Percentiles rank a stretch among this genome's conserved stretches.
These are phyloP conservation scores for Septoria petroselini DNA, from an alignment of 2,329 filamentous ascomycete genomes.

Conservation along the genomic window DNA sequence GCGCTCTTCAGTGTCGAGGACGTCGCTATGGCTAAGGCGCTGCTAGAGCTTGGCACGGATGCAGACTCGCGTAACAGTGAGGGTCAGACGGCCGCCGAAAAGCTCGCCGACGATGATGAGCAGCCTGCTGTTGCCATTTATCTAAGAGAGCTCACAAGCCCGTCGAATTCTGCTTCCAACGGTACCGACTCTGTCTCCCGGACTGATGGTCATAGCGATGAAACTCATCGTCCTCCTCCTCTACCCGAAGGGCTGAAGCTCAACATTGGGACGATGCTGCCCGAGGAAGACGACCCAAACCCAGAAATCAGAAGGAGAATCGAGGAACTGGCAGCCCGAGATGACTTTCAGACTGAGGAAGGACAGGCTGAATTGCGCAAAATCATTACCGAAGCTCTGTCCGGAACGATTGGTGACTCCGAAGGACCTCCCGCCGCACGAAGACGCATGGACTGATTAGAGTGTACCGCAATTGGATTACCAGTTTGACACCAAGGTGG, in stretches of 20 bases:
- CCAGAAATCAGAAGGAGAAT: constrained; percentile 81
- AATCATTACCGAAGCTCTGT: constrained; percentile 76
- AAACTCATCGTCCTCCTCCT: constrained; percentile 52
- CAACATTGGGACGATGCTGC: constrained; percentile 69
- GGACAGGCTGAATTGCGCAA: constrained; percentile 75
- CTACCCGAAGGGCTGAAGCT: constrained; percentile 74
- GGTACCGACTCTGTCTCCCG: constrained; percentile 8
- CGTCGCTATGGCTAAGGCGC: constrained; percentile 68
- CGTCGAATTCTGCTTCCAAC: neutral
- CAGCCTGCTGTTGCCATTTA: constrained; percentile 74
- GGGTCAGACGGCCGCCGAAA: constrained; percentile 75
- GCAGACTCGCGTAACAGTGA: constrained; percentile 64
- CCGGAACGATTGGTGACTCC: constrained; percentile 57
- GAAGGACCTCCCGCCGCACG: constrained; percentile 34
- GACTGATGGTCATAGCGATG: constrained; percentile 19
- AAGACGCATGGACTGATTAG: constrained; percentile 23
- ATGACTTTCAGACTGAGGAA: constrained; percentile 77
- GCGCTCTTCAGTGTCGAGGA: constrained; percentile 92
- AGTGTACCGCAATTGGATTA: too few relatives aligned
- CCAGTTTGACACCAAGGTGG: too few relatives aligned
- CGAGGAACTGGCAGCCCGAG: constrained; percentile 78
- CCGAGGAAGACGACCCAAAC: constrained; percentile 63
- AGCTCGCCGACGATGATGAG: constrained; percentile 74
- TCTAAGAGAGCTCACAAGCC: constrained; percentile 46
- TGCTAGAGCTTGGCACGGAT: constrained; percentile 77